Base-by-base conservation (phyloP, 2,329 filamentous ascomycete genomes). In the Fusarium paranaense region DNA sequence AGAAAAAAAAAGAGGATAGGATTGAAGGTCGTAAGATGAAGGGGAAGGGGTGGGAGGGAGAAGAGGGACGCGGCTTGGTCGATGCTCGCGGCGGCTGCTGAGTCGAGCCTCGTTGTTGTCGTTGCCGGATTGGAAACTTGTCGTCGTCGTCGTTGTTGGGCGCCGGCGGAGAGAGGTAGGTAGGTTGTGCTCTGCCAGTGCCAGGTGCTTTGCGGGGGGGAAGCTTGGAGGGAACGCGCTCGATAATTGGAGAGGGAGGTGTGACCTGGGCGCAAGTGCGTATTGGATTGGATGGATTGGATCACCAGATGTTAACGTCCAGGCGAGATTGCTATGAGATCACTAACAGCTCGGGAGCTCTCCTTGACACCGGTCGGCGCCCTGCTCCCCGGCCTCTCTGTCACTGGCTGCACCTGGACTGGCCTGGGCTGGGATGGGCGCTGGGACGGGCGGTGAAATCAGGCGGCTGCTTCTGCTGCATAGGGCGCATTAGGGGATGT, bases 21-120 rank as follows among this genome's bases (percentile, higher is more conserved):
- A 75, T 60, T 40, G 60, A 66, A 68, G 62, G 66, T 64, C 40
- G 62, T 33, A 60, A 62, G 56, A 63, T 64, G 45, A 33, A 62
- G 56, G 52, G 32, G 62, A 56, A 38, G 35, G 30, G 35, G 32
- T 61, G 45, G 64, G 54, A 65, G 35, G 66, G 61, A 64, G 63
- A 62, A 67, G 66, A 60, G 50, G 58, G 72, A 75, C 72, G 72
- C 72, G 72, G 72, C 72, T 68, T 71, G 67, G 67, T 74, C 61
- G 67, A 67, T 74, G 68, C 67, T 78, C 73, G 73, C 73, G 71
- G 71, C 71, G 68, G 71, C 67, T 67, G 60, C 71, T 69, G 68
- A 74, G 40, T 74, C 71, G 73, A 75, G 70, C 73, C 70, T 75
- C 72, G 73, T 76, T 71, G 71, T 76, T 70, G 74, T 72, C 70